Conservation (phyloP, 371 early-diverging fungal genomes). For the Zancudomyces culisetae region DNA sequence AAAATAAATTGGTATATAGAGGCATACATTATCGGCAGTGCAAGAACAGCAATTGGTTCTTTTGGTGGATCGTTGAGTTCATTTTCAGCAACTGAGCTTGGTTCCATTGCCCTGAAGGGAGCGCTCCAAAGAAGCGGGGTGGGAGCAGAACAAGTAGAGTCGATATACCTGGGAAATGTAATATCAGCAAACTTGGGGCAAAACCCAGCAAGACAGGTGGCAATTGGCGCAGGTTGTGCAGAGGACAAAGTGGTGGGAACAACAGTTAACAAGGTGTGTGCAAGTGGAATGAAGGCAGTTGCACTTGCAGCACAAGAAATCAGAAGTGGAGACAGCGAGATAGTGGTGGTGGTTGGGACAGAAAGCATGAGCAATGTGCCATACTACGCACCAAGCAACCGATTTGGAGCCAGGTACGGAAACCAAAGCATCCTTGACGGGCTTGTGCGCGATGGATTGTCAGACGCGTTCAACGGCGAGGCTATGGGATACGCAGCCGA, state of each 20-base stretch:
- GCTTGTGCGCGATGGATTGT: slow-evolving; percentile 79
- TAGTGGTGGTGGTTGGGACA: slow-evolving; percentile 83
- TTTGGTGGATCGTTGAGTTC: slow-evolving; percentile 80
- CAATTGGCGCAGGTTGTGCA: slow-evolving; percentile 67
- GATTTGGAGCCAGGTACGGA: slow-evolving; percentile 70
- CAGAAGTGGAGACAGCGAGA: slow-evolving; percentile 59
- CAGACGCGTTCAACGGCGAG: slow-evolving; percentile 68
- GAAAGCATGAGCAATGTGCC: slow-evolving; percentile 96
- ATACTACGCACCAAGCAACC: slow-evolving; percentile 69
- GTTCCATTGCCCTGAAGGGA: slow-evolving; percentile 75
- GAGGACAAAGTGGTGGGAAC: slow-evolving; percentile 56
- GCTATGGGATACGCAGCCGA: slow-evolving; percentile 92
- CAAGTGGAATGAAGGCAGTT: slow-evolving; percentile 88
- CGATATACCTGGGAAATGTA: slow-evolving; percentile 76
- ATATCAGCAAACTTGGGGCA: slow-evolving; percentile 76
- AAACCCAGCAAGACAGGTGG: slow-evolving; percentile 91
- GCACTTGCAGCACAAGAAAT: slow-evolving; percentile 70
- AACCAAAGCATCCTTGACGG: slow-evolving; percentile 67
- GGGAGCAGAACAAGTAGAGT: slow-evolving; percentile 49
- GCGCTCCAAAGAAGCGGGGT: slow-evolving; percentile 53
- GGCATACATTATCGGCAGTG: background rate
- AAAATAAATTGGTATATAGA: too few species aligned
- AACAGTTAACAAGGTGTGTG: slow-evolving; percentile 96
- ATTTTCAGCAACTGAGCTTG: slow-evolving; percentile 71
- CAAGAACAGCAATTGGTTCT: slow-evolving; percentile 81